Conservation (phyloP, 371 early-diverging fungal genomes). For the Rhizopus delemar region DNA sequence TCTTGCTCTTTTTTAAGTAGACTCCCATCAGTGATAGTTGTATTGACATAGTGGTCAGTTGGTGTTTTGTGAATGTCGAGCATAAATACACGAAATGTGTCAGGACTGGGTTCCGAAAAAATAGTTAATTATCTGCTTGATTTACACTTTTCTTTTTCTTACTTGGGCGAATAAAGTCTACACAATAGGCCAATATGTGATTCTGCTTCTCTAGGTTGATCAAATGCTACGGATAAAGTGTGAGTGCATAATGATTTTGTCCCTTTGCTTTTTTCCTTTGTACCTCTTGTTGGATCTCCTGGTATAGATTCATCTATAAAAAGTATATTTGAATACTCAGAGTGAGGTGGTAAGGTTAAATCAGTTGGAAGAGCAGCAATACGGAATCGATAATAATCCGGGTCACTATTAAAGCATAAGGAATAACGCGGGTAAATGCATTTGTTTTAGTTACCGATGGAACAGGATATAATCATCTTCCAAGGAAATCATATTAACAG, state of each 20-base stretch:
- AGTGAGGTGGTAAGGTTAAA: constrained; percentile 31
- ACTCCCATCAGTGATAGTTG: constrained; percentile 30
- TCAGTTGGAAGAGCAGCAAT: constrained; percentile 28
- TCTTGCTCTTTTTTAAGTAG: not conserved
- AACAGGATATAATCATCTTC: constrained; percentile 38
- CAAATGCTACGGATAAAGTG: constrained; percentile 16
- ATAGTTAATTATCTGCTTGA: not conserved
- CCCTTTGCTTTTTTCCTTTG: not conserved
- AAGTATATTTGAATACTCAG: constrained; percentile 15
- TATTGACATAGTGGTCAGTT: constrained; percentile 23
- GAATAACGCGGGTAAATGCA: not conserved
- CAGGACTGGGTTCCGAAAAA: constrained; percentile 11
- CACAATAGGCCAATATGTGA: constrained; percentile 23
- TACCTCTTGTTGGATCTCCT: constrained; percentile 35
- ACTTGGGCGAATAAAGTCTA: constrained; percentile 37
- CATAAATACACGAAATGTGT: constrained; percentile 35
- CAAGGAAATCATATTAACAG: constrained; percentile 35
- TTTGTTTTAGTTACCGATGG: constrained; percentile 29
- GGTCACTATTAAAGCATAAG: constrained; percentile 30
- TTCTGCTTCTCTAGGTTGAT: constrained; percentile 31
- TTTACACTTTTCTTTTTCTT: constrained; percentile 5
- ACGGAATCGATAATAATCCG: constrained; percentile 45
- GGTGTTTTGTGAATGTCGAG: constrained; percentile 37
- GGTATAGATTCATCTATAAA: constrained; percentile 10
- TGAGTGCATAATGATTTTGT: not conserved